Evolutionary conservation across 192 early-diverging fungal genomes (phyloP).

Genomic region (Mortierella alpina): DNA sequence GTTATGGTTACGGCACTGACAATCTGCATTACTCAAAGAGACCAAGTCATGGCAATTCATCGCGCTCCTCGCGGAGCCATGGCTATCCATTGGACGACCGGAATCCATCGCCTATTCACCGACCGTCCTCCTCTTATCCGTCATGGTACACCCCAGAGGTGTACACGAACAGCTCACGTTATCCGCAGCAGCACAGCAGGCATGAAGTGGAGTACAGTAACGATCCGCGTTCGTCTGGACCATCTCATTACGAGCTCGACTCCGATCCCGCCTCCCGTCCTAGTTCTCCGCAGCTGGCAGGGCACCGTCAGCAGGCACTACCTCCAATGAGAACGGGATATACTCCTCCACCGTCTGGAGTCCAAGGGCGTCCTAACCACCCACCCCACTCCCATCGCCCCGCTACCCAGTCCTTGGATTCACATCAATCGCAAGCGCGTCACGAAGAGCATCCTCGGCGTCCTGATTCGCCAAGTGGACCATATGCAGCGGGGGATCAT

Average conservation of each 20-base stretch:
- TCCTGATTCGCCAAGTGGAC: background rate
- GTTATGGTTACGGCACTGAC: constrained; percentile 9
- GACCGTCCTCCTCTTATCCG: constrained; percentile 27
- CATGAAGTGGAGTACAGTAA: constrained; percentile 6
- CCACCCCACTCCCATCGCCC: background rate
- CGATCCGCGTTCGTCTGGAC: background rate
- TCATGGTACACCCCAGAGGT: constrained; percentile 49
- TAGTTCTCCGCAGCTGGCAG: no score
- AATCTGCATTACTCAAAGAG: constrained; percentile 13
- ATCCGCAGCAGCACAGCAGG: constrained; percentile 6
- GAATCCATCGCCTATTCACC: background rate
- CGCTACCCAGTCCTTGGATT: background rate
- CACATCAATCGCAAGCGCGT: background rate
- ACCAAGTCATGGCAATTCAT: background rate
- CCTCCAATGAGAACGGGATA: background rate
- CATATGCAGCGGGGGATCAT: constrained; percentile 10
- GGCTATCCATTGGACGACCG: background rate
- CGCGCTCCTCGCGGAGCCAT: background rate
- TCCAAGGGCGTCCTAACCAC: background rate
- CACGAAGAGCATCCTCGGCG: background rate
- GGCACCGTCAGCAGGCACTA: background rate
- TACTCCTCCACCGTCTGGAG: background rate
- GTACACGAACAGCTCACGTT: constrained; percentile 16
- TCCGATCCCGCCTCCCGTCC: constrained; percentile 9
- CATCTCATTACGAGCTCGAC: background rate